These are phyloP conservation scores for Globisporangium viniferum DNA, from an alignment of 352 stramenopile genomes.

Conservation along the genomic window DNA sequence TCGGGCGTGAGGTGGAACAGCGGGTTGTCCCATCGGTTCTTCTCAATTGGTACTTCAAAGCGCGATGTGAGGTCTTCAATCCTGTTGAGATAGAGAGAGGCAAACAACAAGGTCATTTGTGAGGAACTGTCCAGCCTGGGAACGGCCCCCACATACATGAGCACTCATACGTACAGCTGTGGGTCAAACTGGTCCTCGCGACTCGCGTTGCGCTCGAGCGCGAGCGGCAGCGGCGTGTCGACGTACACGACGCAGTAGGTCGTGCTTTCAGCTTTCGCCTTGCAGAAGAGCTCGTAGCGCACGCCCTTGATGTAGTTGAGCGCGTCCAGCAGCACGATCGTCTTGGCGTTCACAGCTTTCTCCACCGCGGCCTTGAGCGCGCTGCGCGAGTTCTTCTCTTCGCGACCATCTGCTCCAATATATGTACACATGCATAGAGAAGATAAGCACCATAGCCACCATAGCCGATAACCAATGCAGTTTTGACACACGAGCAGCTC, in stretches of 20 bases:
- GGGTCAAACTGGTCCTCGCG: conserved; percentile 37
- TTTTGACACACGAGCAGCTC: neutral
- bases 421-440: neutral
- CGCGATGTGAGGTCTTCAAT: conserved; percentile 83
- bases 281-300: conserved; percentile 94
- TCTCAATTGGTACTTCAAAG: conserved; percentile 90
- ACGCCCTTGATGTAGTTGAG: conserved; percentile 96
- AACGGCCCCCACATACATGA: neutral
- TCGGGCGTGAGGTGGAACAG: conserved; percentile 70
- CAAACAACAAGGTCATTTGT: no score
- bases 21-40: conserved; percentile 93
- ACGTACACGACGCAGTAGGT: conserved; percentile 89
- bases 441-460: neutral
- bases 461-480: neutral
- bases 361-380: conserved; percentile 65
- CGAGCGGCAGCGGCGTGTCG: conserved; percentile 58
- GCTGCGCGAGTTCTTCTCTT: conserved; percentile 70
- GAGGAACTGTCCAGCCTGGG: no score
- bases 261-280: conserved; percentile 88
- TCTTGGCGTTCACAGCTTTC: conserved; percentile 50
- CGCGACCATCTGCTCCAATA: conserved; percentile 36
- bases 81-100: conserved; percentile 18
- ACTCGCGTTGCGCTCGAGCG: conserved; percentile 51
- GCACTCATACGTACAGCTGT: conserved; percentile 34
- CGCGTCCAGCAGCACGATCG: conserved; percentile 91